phyloP scores from a whole-genome alignment of 202 grass and related monocot genomes.

The Setaria viridis region DNA sequence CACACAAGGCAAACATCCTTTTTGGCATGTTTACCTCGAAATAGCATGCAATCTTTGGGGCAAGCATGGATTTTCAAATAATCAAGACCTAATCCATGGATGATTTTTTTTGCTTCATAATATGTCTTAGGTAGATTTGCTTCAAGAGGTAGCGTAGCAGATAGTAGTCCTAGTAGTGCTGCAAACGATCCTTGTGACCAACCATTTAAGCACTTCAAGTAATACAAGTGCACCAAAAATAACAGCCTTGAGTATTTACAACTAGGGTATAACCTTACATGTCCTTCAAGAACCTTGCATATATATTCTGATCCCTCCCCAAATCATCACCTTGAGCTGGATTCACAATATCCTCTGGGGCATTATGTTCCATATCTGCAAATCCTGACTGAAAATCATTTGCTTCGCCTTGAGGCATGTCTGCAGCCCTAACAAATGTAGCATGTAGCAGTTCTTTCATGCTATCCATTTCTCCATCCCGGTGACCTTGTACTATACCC shows the following conservation, averaged over 20 bases:
- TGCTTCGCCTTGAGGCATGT: too few species aligned
- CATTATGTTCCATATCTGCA: too few species aligned
- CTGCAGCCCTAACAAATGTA: not conserved
- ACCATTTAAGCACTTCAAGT: slow-evolving; percentile 14
- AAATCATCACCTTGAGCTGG: too few species aligned
- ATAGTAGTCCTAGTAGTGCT: not conserved
- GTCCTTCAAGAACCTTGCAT: too few species aligned
- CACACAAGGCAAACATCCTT: slow-evolving; percentile 10
- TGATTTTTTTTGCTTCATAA: slow-evolving; percentile 19
- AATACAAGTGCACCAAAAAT: not conserved
- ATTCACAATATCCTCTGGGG: too few species aligned
- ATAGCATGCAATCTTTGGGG: slow-evolving; percentile 39
- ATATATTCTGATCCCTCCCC: too few species aligned
- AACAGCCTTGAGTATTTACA: too few species aligned
- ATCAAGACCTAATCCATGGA: not conserved
- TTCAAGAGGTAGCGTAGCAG: not conserved
- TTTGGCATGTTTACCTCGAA: not conserved
- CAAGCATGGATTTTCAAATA: slow-evolving; percentile 48
- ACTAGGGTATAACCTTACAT: too few species aligned
- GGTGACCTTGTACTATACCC: not conserved
- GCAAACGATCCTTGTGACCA: slow-evolving; percentile 21
- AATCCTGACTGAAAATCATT: too few species aligned
- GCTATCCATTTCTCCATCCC: not conserved
- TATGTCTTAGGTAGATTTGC: not conserved
- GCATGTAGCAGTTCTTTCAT: slow-evolving; percentile 3